Base-by-base conservation (phyloP, 2,329 filamentous ascomycete genomes). In the Eutypella sp. region DNA sequence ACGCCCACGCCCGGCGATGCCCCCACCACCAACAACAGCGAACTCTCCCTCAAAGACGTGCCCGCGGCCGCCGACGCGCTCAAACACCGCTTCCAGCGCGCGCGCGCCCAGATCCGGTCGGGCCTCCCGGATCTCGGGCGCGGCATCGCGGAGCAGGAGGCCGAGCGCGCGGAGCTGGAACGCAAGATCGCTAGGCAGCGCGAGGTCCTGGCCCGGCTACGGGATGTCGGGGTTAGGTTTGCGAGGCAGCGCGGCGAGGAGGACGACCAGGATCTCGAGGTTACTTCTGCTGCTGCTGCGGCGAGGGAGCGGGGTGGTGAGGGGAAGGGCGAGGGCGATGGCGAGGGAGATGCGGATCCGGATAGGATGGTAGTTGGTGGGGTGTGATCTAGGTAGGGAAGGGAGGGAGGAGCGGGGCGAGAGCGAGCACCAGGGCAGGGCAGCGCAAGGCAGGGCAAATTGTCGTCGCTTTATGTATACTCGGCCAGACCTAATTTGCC, bases 51-150 rank as follows among this genome's bases (percentile, higher is more conserved):
- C 50, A 95, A 95, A 64, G 86, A 95, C 56, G 79, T 97, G 15
- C 82, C 86, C 2, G 79, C 82, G 2, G 89, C 88, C 29, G 87
- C 88, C 2, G 87, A 89, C 59, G 78, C 79, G 29, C 74, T 96
- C 57, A 91, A 89, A 67, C 84, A 91, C 67, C 88, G 89, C 67
- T 79, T 97, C 47, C 85, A 90, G 64, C 85, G 84, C 55, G 90
- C 91, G 41, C 76, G 87, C 41, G 75, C 73, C 27, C 79, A 83
- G 55, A 72, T 90, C 43, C 74, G 76, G 59, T n/a, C n/a, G n/a
- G 70, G 72, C 23, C 65, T 93, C 55, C 85, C 85, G 9, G 87
- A 91, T 66, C 80, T 92, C 62, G 71, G 79, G 16, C 75, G 87
- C 44, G 76, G 72, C 5, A 69, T 84, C 13, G 74, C 74, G 46